Conservation (phyloP, 2,329 filamentous ascomycete species). For the Hortaea werneckii region DNA sequence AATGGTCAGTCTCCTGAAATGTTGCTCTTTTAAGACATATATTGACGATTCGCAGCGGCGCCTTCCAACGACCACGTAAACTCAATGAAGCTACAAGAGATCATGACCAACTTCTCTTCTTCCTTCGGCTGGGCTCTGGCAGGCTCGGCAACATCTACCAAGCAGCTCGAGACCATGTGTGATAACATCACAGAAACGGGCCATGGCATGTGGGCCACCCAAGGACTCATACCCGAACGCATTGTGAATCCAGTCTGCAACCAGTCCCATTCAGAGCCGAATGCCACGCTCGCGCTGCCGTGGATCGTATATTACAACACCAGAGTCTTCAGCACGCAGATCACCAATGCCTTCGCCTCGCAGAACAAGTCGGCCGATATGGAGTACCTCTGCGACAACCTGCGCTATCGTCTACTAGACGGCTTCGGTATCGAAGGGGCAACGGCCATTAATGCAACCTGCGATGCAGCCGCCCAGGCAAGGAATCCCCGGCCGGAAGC, state of each 20-base stretch:
- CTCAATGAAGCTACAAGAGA: conserved; percentile 5
- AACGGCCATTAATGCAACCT: conserved; percentile 12
- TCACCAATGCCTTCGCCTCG: conserved; percentile 14
- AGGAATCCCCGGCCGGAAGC: neutral
- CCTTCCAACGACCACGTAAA: conserved; percentile 1
- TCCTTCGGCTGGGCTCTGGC: conserved; percentile 22
- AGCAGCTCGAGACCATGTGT: conserved; percentile 14
- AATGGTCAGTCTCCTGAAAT: too few relatives aligned
- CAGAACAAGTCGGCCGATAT: conserved; percentile 7
- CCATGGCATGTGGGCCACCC: conserved; percentile 11
- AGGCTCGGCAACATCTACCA: conserved; percentile 10
- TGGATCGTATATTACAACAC: conserved; percentile 14
- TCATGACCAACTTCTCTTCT: conserved; percentile 14
- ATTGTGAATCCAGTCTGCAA: conserved; percentile 16
- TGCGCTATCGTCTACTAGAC: conserved; percentile 13
- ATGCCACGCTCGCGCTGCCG: conserved; percentile 11
- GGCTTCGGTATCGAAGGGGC: conserved; percentile 14
- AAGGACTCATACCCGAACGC: conserved; percentile 10
- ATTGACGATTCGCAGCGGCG: too few relatives aligned
- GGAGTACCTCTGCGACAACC: conserved; percentile 17
- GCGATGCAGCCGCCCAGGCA: conserved; percentile 5
- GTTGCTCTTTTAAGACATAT: too few relatives aligned
- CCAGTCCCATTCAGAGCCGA: conserved; percentile 4
- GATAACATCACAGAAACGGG: conserved; percentile 9
- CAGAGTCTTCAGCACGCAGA: conserved; percentile 14